Conservation (phyloP, 352 stramenopile species). For the Globisporangium nagaii region DNA sequence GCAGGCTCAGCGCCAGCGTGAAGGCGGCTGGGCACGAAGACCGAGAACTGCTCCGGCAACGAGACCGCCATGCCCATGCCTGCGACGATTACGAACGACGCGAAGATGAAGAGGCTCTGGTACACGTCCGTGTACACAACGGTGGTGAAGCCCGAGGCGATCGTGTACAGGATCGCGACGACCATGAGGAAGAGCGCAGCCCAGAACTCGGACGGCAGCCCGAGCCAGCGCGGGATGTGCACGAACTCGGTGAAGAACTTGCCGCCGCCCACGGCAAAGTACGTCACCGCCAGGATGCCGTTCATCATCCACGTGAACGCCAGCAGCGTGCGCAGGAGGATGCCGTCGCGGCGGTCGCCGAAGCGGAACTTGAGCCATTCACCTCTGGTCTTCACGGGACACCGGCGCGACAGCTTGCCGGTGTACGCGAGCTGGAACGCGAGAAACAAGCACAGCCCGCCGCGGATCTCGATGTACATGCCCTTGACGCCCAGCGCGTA, state of each 20-base stretch:
- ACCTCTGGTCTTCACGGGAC: conserved; percentile 69
- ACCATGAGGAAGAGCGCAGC: conserved; percentile 57
- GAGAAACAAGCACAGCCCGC: conserved; percentile 70
- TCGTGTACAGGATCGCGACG: conserved; percentile 63
- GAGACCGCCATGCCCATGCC: conserved; percentile 51
- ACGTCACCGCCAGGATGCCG: conserved; percentile 61
- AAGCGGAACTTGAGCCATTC: conserved; percentile 87
- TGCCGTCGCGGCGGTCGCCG: conserved; percentile 37
- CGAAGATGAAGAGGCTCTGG: conserved; percentile 79
- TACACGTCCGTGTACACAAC: conserved; percentile 83
- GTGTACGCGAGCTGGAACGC: conserved; percentile 80
- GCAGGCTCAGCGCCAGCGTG: conserved; percentile 10
- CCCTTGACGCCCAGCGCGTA: conserved; percentile 77
- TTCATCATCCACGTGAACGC: conserved; percentile 61
- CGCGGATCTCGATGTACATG: conserved; percentile 83
- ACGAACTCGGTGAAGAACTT: conserved; percentile 83
- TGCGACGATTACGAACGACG: conserved; percentile 61
- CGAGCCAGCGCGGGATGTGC: conserved; percentile 41
- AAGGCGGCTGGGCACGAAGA: conserved; percentile 47
- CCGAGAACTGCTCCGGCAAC: conserved; percentile 43
- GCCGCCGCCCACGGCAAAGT: conserved; percentile 72
- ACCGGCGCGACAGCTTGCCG: conserved; percentile 66
- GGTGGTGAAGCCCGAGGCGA: conserved; percentile 64
- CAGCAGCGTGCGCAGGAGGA: conserved; percentile 63
- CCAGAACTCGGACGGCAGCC: conserved; percentile 68